These are phyloP conservation scores for Sarocladiaceae sp. DNA, from an alignment of 2,329 filamentous ascomycete genomes.

Conservation along the genomic window DNA sequence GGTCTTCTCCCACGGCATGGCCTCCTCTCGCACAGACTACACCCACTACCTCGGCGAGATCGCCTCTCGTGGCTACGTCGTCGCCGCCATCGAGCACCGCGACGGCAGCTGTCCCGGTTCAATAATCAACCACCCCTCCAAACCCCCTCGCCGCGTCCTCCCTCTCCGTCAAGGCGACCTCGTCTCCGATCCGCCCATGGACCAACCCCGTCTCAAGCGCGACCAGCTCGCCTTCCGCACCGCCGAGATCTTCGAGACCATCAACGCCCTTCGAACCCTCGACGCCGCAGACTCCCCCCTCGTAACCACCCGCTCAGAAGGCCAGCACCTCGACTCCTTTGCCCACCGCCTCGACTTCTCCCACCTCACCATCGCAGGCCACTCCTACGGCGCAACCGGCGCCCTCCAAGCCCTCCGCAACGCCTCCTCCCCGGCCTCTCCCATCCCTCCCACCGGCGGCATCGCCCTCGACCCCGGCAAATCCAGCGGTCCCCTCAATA, in stretches of 20 bases:
- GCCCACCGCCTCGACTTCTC: constrained; percentile 45
- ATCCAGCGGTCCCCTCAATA: constrained; percentile 53
- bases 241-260: constrained; percentile 41
- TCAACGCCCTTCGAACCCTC: constrained; percentile 33
- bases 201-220: constrained; percentile 31
- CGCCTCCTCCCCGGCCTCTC: constrained; percentile 23
- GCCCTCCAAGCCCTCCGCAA: constrained; percentile 54
- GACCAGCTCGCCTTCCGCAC: constrained; percentile 44
- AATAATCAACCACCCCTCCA: constrained; percentile 21
- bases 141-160: constrained; percentile 21
- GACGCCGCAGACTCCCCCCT: constrained; percentile 23
- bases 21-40: constrained; percentile 44
- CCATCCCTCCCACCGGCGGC: constrained; percentile 39
- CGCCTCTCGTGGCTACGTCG: constrained; percentile 41
- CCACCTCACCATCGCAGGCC: constrained; percentile 49
- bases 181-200: constrained; percentile 23
- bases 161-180: constrained; percentile 31
- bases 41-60: constrained; percentile 44
- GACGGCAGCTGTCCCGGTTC: constrained; percentile 45
- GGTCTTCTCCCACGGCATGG: constrained; percentile 47
- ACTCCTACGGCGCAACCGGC: constrained; percentile 61
- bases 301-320: constrained; percentile 42
- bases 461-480: constrained; percentile 63
- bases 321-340: constrained; percentile 41
- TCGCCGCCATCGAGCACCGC: constrained; percentile 45